A percentile compares a stretch with the other conserved stretches of the same genome.
Evolutionary conservation across 2,329 filamentous ascomycete genomes (phyloP).

Genomic region (Scedosporium minutisporum): DNA sequence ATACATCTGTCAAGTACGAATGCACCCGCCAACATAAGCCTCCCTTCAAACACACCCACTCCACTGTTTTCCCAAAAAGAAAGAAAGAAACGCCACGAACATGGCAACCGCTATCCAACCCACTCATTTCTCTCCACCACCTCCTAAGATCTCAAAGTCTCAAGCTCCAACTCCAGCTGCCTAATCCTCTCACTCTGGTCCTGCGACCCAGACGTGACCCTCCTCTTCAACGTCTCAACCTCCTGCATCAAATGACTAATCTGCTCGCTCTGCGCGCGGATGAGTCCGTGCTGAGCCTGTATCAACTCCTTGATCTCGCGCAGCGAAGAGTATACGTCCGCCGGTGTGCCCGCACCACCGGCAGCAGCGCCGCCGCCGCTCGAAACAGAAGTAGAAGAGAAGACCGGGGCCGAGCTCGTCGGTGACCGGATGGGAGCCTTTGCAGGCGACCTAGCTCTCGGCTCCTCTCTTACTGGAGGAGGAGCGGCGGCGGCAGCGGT

Average conservation of each 20-base stretch:
- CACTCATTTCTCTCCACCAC: neutral
- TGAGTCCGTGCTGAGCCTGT: conserved; percentile 66
- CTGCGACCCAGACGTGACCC: conserved; percentile 47
- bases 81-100: neutral
- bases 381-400: conserved; percentile 16
- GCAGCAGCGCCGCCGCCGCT: conserved; percentile 15
- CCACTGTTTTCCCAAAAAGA: neutral
- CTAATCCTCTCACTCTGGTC: conserved; percentile 60
- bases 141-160: conserved; percentile 48
- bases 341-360: conserved; percentile 10
- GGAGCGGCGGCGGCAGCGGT: conserved; percentile 1
- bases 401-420: conserved; percentile 16
- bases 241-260: conserved; percentile 61
- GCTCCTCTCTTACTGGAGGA: conserved; percentile 12
- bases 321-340: conserved; percentile 52
- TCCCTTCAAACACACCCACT: too few species aligned
- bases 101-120: neutral
- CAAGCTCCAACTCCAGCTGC: conserved; percentile 58
- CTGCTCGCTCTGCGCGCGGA: conserved; percentile 67
- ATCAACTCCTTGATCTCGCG: conserved; percentile 70
- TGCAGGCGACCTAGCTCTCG: conserved; percentile 22
- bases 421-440: conserved; percentile 18
- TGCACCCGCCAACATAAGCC: too few species aligned
- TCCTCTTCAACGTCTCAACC: conserved; percentile 73
- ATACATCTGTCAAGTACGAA: too few species aligned